Evolutionary conservation across 2,329 filamentous ascomycete genomes (phyloP).

Genomic region (Clonostachys chloroleuca): DNA sequence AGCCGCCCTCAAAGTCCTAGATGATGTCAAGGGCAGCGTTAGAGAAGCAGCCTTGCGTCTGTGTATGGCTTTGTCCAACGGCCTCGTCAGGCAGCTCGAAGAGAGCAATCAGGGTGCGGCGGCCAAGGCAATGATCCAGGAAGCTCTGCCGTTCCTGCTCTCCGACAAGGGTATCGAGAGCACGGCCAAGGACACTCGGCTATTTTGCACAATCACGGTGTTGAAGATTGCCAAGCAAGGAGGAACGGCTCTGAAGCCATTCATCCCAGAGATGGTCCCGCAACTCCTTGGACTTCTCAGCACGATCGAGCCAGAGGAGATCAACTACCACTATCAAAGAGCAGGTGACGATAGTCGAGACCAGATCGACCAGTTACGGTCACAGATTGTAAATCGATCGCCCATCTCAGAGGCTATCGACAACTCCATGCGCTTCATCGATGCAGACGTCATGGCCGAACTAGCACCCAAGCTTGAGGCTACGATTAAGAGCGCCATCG

Average conservation of each 20-base stretch:
- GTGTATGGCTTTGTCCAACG: slow-evolving; percentile 79
- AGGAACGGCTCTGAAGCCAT: slow-evolving; percentile 72
- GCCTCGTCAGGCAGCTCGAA: slow-evolving; percentile 80
- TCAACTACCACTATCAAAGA: slow-evolving; percentile 92
- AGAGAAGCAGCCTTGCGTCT: slow-evolving; percentile 75
- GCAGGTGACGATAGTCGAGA: slow-evolving; percentile 83
- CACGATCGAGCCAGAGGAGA: slow-evolving; percentile 79
- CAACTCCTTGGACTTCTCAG: slow-evolving; percentile 79
- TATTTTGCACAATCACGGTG: slow-evolving; percentile 78
- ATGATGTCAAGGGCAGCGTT: slow-evolving; percentile 93
- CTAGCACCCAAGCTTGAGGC: slow-evolving; percentile 70
- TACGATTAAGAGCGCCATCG: slow-evolving; percentile 80
- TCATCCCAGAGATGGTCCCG: slow-evolving; percentile 77
- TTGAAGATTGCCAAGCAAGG: slow-evolving; percentile 88
- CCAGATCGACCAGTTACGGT: slow-evolving; percentile 82
- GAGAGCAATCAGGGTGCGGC: slow-evolving; percentile 63
- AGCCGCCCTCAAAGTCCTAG: slow-evolving; percentile 82
- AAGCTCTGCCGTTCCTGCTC: slow-evolving; percentile 85
- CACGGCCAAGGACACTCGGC: slow-evolving; percentile 79
- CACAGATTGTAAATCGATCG: slow-evolving; percentile 76
- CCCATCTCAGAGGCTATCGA: slow-evolving; percentile 93
- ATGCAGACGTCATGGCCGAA: slow-evolving; percentile 71
- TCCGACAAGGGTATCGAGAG: slow-evolving; percentile 88
- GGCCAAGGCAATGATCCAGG: slow-evolving; percentile 74
- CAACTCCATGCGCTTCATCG: slow-evolving; percentile 78